Evolutionary conservation across 2,329 filamentous ascomycete genomes (phyloP).

Genomic region (Verticillium albo-atrum): DNA sequence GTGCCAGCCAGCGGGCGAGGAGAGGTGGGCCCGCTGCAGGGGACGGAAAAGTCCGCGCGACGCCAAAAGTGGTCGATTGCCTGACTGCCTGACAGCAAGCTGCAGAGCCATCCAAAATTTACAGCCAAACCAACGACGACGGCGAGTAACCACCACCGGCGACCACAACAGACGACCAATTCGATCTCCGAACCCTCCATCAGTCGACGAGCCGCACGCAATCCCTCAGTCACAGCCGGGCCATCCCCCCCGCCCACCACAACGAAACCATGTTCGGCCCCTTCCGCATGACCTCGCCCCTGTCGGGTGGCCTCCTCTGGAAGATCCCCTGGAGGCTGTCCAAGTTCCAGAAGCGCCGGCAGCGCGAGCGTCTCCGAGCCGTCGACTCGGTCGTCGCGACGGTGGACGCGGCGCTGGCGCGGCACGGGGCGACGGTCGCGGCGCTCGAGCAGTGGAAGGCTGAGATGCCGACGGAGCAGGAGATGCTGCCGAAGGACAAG

Average conservation of each 20-base stretch:
- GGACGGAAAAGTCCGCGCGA: conserved; percentile 8
- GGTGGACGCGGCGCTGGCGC: conserved; percentile 71
- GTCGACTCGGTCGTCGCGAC: conserved; percentile 87
- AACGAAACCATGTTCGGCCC: conserved; percentile 70
- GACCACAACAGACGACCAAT: neutral
- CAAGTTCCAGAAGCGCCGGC: conserved; percentile 81
- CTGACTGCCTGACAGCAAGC: neutral
- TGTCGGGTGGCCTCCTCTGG: conserved; percentile 83
- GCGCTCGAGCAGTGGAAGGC: conserved; percentile 85
- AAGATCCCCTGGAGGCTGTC: conserved; percentile 98
- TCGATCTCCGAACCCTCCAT: neutral
- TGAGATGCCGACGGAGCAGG: conserved; percentile 91
- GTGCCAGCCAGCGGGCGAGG: neutral
- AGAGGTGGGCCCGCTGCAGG: no score
- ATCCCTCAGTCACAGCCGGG: no score
- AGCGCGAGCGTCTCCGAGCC: conserved; percentile 74
- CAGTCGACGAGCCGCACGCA: neutral
- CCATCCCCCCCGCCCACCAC: neutral
- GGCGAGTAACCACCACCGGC: neutral
- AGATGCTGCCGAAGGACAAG: conserved; percentile 96
- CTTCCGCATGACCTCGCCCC: conserved; percentile 72
- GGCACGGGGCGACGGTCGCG: conserved; percentile 67
- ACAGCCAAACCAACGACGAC: conserved; percentile 2
- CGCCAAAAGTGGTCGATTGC: neutral
- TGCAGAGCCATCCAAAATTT: conserved; percentile 9